These are phyloP conservation scores for Colletotrichum sidae DNA, from an alignment of 2,329 filamentous ascomycete species.

Conservation along the genomic window DNA sequence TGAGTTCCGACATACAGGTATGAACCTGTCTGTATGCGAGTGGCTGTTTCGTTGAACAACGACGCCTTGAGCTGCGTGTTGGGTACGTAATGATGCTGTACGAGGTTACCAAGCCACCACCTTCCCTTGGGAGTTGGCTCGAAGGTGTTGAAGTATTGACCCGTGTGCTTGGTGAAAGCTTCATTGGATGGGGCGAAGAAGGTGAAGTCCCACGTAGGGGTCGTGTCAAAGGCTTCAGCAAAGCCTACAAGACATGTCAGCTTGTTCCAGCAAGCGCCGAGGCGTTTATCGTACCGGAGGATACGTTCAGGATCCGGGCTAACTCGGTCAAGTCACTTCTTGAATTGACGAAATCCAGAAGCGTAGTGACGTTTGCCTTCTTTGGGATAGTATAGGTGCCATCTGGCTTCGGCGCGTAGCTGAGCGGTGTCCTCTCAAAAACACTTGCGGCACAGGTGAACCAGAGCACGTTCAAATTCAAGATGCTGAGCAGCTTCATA, in stretches of 20 bases:
- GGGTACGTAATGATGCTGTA: slow-evolving; percentile 43
- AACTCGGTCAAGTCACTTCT: slow-evolving; percentile 10
- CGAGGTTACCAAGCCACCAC: slow-evolving; percentile 43
- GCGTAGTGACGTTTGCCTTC: not conserved
- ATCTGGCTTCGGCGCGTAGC: slow-evolving; percentile 14
- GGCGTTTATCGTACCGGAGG: slow-evolving; percentile 23
- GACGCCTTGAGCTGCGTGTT: slow-evolving; percentile 39
- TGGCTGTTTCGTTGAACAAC: slow-evolving; percentile 40
- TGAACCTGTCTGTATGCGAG: slow-evolving; percentile 42
- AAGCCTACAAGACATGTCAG: slow-evolving; percentile 40
- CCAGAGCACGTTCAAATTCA: not conserved
- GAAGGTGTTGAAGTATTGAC: slow-evolving; percentile 43
- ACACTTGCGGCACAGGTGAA: not conserved
- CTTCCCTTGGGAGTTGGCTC: slow-evolving; percentile 43
- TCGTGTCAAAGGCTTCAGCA: slow-evolving; percentile 43
- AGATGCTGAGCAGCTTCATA: not conserved
- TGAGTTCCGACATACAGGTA: slow-evolving; percentile 42
- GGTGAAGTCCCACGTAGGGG: slow-evolving; percentile 43
- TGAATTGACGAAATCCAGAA: slow-evolving; percentile 22
- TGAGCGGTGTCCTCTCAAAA: slow-evolving; percentile 2
- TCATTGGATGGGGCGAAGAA: slow-evolving; percentile 47
- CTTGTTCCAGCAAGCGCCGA: not conserved
- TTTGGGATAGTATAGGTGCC: slow-evolving; percentile 1
- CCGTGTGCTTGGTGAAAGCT: slow-evolving; percentile 44
- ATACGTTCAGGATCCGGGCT: slow-evolving; percentile 5